Base-by-base conservation (phyloP, 148 eudicot genomes). In the Bassia scoparia region DNA sequence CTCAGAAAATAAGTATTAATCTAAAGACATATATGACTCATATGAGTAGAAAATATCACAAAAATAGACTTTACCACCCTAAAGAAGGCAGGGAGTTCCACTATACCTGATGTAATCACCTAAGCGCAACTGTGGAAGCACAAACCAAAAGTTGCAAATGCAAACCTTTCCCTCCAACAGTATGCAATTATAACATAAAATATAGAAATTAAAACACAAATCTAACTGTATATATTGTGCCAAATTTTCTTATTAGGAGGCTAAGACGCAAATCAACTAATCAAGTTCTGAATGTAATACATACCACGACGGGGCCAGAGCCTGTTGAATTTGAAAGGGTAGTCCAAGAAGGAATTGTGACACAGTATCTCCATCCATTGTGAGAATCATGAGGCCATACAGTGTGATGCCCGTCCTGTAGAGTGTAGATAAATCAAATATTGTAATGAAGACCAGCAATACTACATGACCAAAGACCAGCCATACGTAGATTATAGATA, bases 301-400 rank as follows among this genome's bases (percentile, higher is more conserved):
- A 58, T 91, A 93, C 98, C 92, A 88, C 99, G 46, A 84, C 84
- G 26, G 91, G 87, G 80, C 86, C 91, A 18, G 96, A 82, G 75
- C 87, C 88, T 70, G 83, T 83, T 69, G 93, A 74, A 80, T 80
- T 79, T 35, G 93, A 86, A 49, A 83, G 75, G 68, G 85, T 83
- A 78, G 84, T 84, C 96, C 97, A 95, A 35, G 97, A 92, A 81
- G 99, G 99, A 76, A 95, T 71, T 34, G 97, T 92, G 59, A 88
- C 87, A 80, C 99, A 95, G 83, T 95, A 95, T 78, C 96, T 92
- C 99, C 99, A 95, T 68, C 97, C 94, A 15, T 84, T 83, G 46
- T 67, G 87, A 77, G 89, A 86, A 81, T 92, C 96, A 77, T 88
- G 94, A 33, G 96, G 99, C 99, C 99, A 95, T 59, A 92, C 81